Evolutionary conservation across 2,329 filamentous ascomycete genomes (phyloP).

Genomic region (Myotisia sp.): DNA sequence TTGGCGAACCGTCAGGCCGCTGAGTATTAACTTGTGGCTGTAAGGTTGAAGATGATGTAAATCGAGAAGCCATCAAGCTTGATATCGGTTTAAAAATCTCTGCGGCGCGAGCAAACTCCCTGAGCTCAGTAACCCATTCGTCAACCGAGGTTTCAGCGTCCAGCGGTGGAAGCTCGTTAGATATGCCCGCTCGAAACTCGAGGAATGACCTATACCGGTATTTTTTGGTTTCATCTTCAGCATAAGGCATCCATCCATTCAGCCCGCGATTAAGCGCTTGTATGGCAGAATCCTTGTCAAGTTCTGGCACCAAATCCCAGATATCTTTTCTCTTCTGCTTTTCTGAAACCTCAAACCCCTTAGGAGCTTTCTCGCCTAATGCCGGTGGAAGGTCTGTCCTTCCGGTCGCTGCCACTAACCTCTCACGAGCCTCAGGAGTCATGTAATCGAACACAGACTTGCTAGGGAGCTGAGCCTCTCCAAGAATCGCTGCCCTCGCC

Average conservation of each 20-base stretch:
- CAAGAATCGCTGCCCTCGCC: constrained; percentile 62
- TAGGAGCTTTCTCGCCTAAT: constrained; percentile 54
- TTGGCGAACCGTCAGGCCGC: constrained; percentile 13
- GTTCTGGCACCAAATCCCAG: constrained; percentile 44
- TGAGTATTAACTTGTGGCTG: constrained; percentile 22
- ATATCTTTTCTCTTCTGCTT: constrained; percentile 47
- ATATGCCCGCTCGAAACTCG: constrained; percentile 55
- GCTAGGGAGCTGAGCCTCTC: constrained; percentile 65
- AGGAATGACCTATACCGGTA: constrained; percentile 70
- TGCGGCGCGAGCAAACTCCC: constrained; percentile 60
- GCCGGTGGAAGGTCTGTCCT: constrained; percentile 64
- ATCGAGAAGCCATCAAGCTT: constrained; percentile 82
- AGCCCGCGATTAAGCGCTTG: constrained; percentile 53
- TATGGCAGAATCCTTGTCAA: constrained; percentile 53
- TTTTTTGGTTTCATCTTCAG: constrained; percentile 65
- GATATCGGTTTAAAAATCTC: constrained; percentile 83
- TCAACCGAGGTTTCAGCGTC: constrained; percentile 41
- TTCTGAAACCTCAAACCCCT: constrained; percentile 48
- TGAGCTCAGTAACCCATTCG: constrained; percentile 67
- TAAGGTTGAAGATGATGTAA: constrained; percentile 60
- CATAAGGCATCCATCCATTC: constrained; percentile 65
- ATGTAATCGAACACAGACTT: constrained; percentile 96
- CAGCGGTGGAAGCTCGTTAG: constrained; percentile 43
- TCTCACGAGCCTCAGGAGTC: constrained; percentile 59
- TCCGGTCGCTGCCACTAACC: constrained; percentile 61